phyloP scores from a whole-genome alignment of 768 basidiomycete genomes.

The Suillus hirtellus region DNA sequence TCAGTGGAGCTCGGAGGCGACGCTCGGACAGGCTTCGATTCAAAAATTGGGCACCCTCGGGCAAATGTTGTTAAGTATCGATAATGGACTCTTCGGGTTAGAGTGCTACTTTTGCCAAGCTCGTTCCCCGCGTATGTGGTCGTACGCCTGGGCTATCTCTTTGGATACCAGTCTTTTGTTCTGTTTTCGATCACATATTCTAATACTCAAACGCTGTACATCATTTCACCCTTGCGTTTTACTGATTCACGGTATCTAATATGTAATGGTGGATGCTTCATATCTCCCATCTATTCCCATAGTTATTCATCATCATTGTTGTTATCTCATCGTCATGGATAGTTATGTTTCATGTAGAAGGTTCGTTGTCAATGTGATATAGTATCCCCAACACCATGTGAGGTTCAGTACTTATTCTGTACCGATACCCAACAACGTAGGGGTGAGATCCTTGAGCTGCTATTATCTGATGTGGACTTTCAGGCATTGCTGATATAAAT shows the following conservation, averaged over 20 bases:
- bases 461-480: no score
- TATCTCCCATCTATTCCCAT: constrained; percentile 11
- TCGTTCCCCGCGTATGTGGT: constrained; percentile 6
- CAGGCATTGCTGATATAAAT: no score
- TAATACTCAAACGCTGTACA: constrained; percentile 10
- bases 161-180: constrained; percentile 30
- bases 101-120: background rate
- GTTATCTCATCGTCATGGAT: background rate
- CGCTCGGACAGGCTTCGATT: constrained; percentile 58
- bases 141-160: constrained; percentile 14
- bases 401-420: background rate
- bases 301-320: constrained; percentile 9
- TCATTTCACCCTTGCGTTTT: constrained; percentile 18
- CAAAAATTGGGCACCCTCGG: constrained; percentile 62
- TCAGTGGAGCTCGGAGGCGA: constrained; percentile 66
- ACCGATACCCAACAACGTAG: background rate
- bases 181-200: constrained; percentile 14
- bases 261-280: constrained; percentile 20
- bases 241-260: constrained; percentile 21
- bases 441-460: background rate
- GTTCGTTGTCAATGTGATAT: background rate
- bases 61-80: constrained; percentile 59
- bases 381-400: background rate
- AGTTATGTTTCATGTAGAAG: background rate
- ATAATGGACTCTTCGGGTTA: background rate